Evolutionary conservation across 2,329 filamentous ascomycete species (phyloP).

Genomic region (Fusarium duplospermum): DNA sequence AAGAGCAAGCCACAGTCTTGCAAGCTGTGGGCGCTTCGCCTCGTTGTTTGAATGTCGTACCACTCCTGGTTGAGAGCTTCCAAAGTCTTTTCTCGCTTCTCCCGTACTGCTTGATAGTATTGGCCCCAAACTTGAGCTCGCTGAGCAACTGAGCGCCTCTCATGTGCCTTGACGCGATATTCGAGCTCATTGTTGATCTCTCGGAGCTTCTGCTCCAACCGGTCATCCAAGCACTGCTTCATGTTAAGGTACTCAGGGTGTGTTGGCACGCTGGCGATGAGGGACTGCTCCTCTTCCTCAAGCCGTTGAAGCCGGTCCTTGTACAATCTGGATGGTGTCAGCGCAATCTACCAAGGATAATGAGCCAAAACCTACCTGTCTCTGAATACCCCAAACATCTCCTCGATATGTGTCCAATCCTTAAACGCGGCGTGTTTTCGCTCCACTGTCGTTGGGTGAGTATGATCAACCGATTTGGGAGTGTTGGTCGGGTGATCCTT

Average conservation of each 20-base stretch:
- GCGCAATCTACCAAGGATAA: slow-evolving; percentile 9
- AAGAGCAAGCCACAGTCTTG: slow-evolving; percentile 87
- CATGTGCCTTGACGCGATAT: slow-evolving; percentile 78
- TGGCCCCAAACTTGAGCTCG: slow-evolving; percentile 89
- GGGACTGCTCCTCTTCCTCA: slow-evolving; percentile 75
- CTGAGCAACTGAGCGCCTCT: slow-evolving; percentile 81
- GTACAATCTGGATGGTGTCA: slow-evolving; percentile 72
- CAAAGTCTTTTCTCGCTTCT: slow-evolving; percentile 82
- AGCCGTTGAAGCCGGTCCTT: slow-evolving; percentile 88
- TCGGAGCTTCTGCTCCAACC: slow-evolving; percentile 82
- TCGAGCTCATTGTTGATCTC: slow-evolving; percentile 79
- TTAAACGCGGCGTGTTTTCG: slow-evolving; percentile 85
- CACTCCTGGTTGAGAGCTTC: slow-evolving; percentile 88
- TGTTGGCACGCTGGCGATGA: slow-evolving; percentile 70
- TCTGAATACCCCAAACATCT: slow-evolving; percentile 87
- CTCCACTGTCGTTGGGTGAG: slow-evolving; percentile 66
- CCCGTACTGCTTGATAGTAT: slow-evolving; percentile 87
- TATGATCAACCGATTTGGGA: slow-evolving; percentile 15
- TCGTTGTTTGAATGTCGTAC: slow-evolving; percentile 91
- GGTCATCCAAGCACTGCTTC: slow-evolving; percentile 86
- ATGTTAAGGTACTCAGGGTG: slow-evolving; percentile 93
- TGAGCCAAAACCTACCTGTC: slow-evolving; percentile 70
- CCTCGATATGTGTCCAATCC: slow-evolving; percentile 82
- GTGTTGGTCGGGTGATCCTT: slow-evolving; percentile 40
- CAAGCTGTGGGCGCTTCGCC: slow-evolving; percentile 82